phyloP scores from a whole-genome alignment of 768 basidiomycete species.

The Trametes gibbosa region DNA sequence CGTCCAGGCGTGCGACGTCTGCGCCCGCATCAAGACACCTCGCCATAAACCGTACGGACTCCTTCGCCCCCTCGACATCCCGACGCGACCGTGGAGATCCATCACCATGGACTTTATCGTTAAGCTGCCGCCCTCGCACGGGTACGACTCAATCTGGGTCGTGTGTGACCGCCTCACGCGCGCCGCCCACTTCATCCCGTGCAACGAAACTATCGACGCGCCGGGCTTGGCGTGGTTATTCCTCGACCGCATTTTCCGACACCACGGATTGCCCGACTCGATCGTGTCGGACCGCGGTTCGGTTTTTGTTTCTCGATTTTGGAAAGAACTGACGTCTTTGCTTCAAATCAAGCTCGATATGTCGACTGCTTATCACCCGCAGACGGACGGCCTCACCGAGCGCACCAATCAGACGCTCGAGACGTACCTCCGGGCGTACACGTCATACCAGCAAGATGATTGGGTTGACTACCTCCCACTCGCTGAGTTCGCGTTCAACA shows the following conservation, averaged over 20 bases:
- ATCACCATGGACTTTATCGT: background rate
- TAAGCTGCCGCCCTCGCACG: background rate
- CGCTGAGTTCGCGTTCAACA: background rate
- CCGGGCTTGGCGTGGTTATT: background rate
- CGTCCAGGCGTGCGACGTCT: background rate
- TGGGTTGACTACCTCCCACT: background rate
- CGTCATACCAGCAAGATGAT: background rate
- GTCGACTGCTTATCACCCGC: slow-evolving; percentile 16
- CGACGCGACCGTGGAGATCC: background rate
- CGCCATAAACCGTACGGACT: background rate
- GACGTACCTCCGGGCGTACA: slow-evolving; percentile 16
- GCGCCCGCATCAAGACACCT: background rate
- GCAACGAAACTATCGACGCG: background rate
- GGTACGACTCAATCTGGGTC: background rate
- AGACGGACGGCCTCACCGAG: slow-evolving; percentile 41
- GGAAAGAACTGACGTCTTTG: background rate
- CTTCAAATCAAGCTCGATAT: background rate
- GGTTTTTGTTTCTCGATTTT: slow-evolving; percentile 16
- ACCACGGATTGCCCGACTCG: slow-evolving; percentile 5
- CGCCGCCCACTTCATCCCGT: background rate
- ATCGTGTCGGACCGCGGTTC: slow-evolving; percentile 22
- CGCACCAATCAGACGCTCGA: slow-evolving; percentile 38
- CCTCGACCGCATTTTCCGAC: background rate
- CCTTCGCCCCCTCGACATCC: background rate
- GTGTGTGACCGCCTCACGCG: background rate